Evolutionary conservation across 192 early-diverging fungal species (phyloP), one percentile per base, ranked within the genome.

Genomic region (Pilobolus umbonatus): DNA sequence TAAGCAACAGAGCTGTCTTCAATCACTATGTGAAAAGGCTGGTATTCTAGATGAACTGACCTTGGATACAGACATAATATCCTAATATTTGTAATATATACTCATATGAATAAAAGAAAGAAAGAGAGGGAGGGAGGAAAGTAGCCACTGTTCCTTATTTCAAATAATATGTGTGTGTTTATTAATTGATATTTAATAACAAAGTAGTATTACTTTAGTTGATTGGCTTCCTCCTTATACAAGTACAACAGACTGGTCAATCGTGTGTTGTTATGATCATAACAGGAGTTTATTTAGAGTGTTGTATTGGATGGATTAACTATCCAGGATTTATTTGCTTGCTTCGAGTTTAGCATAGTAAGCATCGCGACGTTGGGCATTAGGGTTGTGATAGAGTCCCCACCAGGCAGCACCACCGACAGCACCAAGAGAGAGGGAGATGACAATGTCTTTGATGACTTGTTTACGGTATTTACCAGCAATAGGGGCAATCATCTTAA

Each of bases 11-110:
- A 85, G 87, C n/a, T 55, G 83, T 12, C 93, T 98, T 62, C 59
- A 76, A 25, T 72, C 65, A 30, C 88, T 98, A 85, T 92, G 85
- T 62, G 77, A 82, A 44, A 85, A 86, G 55, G 88, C 92, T 17
- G 90, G 89, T 8, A 50, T 61, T 49, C 35, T 61, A 22, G 57
- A 59, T 35, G 45, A 54, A 54, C 51, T 54, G 28, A 54, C 51
- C 22, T 54, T 54, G 30, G 51, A 54, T 35, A 54, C 51, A 21
- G 51, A 54, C 9, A 22, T 54, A 22, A 30, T 54, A 36, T 15
- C 34, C 24, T 54, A 35, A 54, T 15, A n/a, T n/a, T n/a, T n/a
- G n/a, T n/a, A n/a, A n/a, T n/a, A n/a, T n/a, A n/a, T n/a, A n/a
- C n/a, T n/a, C n/a, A n/a, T n/a, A n/a, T n/a, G n/a, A n/a, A n/a